Evolutionary conservation across 2,329 filamentous ascomycete species (phyloP).

Genomic region (Cryphonectria naterciae): DNA sequence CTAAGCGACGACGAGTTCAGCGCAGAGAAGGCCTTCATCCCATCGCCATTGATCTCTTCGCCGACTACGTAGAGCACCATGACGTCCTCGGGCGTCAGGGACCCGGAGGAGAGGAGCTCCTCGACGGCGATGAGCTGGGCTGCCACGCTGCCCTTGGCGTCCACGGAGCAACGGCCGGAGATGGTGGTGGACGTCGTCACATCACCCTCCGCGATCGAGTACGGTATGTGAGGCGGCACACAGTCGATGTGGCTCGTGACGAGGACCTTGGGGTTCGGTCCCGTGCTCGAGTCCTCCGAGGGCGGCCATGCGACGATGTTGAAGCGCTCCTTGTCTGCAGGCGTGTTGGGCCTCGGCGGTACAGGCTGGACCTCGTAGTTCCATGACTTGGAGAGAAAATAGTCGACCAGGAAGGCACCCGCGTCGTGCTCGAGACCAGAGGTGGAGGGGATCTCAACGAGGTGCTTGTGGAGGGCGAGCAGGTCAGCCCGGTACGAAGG

Average conservation of each 20-base stretch:
- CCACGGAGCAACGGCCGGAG: constrained; percentile 74
- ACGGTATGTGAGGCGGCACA: constrained; percentile 74
- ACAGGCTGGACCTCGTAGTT: constrained; percentile 48
- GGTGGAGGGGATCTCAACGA: constrained; percentile 76
- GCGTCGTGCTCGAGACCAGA: constrained; percentile 70
- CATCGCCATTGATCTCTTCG: constrained; percentile 80
- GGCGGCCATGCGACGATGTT: constrained; percentile 76
- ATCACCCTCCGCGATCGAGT: constrained; percentile 57
- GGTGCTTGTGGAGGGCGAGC: constrained; percentile 72
- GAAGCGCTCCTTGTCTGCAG: constrained; percentile 53
- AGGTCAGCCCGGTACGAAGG: constrained; percentile 55
- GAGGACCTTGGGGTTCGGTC: constrained; percentile 57
- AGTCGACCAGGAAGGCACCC: constrained; percentile 69
- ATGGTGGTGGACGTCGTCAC: constrained; percentile 57
- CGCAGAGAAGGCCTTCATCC: constrained; percentile 67
- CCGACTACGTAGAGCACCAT: constrained; percentile 74
- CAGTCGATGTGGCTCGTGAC: constrained; percentile 83
- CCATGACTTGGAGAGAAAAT: constrained; percentile 59
- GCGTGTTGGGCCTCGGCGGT: constrained; percentile 38
- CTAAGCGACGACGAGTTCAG: constrained; percentile 37
- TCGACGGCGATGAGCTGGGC: constrained; percentile 73
- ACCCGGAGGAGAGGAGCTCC: constrained; percentile 48
- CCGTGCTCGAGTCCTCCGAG: constrained; percentile 40
- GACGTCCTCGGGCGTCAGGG: constrained; percentile 50
- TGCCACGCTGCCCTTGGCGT: constrained; percentile 72